Conservation (phyloP, 1,284 basidiomycete genomes). For the Cutaneotrichosporon sp. region DNA sequence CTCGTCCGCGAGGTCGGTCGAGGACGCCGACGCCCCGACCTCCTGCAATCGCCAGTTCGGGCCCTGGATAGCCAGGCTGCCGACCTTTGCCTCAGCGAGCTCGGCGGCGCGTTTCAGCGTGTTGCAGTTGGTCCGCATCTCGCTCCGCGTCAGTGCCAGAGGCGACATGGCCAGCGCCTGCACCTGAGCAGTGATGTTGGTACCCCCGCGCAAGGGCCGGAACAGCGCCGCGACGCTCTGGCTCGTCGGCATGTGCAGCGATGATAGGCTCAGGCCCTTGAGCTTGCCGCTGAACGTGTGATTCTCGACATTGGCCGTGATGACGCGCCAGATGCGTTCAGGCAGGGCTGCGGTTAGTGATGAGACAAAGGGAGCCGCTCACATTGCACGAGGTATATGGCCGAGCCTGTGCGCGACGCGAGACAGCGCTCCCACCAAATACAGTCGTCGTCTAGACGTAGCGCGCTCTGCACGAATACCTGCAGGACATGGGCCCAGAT, state of each 20-base stretch:
- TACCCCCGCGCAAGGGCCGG: slow-evolving; percentile 9
- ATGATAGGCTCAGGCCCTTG: slow-evolving; percentile 17
- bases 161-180: slow-evolving; percentile 34
- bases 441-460: slow-evolving; percentile 40
- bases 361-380: slow-evolving; percentile 12
- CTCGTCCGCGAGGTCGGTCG: slow-evolving; percentile 28
- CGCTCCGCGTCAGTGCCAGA: slow-evolving; percentile 39
- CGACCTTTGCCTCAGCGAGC: slow-evolving; percentile 31
- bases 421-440: slow-evolving; percentile 40
- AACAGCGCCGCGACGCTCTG: slow-evolving; percentile 6
- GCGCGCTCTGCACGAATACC: slow-evolving; percentile 33
- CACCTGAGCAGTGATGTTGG: slow-evolving; percentile 11
- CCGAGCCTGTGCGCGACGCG: slow-evolving; percentile 27
- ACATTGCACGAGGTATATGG: slow-evolving; percentile 45
- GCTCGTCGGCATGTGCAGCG: background rate
- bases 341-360: slow-evolving; percentile 36
- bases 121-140: slow-evolving; percentile 36
- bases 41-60: slow-evolving; percentile 29
- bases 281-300: slow-evolving; percentile 9
- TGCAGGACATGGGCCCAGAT: slow-evolving; percentile 45
- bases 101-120: slow-evolving; percentile 32
- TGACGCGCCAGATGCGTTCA: slow-evolving; percentile 30
- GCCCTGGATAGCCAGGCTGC: slow-evolving; percentile 38
- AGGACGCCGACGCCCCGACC: background rate
- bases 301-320: slow-evolving; percentile 12